Conservation (phyloP, 164 flowering plant species). For the Cinnamomum chago region DNA sequence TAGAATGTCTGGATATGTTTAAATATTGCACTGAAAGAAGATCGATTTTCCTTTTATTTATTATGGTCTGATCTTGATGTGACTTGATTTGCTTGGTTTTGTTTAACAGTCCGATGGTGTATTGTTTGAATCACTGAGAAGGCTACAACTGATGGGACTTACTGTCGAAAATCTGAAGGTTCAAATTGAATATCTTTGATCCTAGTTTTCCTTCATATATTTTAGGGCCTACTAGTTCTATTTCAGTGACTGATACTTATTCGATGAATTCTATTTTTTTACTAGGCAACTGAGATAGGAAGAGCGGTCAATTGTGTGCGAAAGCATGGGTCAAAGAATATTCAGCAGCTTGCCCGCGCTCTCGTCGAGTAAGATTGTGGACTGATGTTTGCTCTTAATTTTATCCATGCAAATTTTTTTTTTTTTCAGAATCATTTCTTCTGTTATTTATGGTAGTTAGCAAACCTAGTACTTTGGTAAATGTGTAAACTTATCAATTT, state of each 20-base stretch:
- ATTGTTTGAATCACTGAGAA: slow-evolving; percentile 67
- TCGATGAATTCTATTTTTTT: background rate
- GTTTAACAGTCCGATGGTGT: slow-evolving; percentile 56
- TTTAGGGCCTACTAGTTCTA: background rate
- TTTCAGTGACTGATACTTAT: background rate
- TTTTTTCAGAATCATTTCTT: background rate
- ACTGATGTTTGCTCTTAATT: too few relatives aligned
- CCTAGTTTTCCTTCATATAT: background rate
- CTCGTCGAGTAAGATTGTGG: slow-evolving; percentile 56
- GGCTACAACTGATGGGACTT: slow-evolving; percentile 73
- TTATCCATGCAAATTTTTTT: too few relatives aligned
- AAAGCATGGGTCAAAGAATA: slow-evolving; percentile 59
- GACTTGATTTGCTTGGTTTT: background rate
- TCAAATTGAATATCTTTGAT: background rate
- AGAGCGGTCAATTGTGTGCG: slow-evolving; percentile 66
- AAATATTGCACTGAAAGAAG: too few relatives aligned
- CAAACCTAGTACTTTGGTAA: background rate
- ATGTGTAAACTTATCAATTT: background rate
- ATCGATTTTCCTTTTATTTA: background rate
- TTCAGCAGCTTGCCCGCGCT: slow-evolving; percentile 50
- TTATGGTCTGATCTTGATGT: background rate
- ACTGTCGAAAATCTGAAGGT: slow-evolving; percentile 71
- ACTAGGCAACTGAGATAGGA: slow-evolving; percentile 88
- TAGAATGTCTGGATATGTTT: background rate
- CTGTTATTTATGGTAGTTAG: background rate